These are phyloP conservation scores for Russula sp. DNA, from an alignment of 768 basidiomycete species.

Conservation along the genomic window DNA sequence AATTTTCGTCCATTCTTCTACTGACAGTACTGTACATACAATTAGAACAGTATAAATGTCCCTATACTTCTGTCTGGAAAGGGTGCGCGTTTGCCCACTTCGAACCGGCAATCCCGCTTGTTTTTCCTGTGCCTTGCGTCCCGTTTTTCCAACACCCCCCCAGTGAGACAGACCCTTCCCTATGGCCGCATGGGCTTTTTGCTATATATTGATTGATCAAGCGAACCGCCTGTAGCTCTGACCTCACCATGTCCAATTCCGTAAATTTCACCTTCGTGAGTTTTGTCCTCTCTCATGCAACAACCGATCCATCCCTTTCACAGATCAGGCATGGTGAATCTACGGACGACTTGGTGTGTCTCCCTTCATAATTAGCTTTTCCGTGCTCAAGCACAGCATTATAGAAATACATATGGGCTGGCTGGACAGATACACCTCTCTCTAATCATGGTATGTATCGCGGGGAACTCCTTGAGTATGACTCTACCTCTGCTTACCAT, in stretches of 20 bases:
- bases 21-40: too few relatives aligned
- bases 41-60: too few relatives aligned
- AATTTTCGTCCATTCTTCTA: too few relatives aligned
- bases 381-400: neutral
- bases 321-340: slow-evolving; percentile 77
- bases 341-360: slow-evolving; percentile 59
- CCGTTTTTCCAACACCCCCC: too few relatives aligned
- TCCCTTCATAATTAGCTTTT: neutral
- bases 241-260: slow-evolving; percentile 15
- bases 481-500: neutral
- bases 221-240: neutral
- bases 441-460: slow-evolving; percentile 58
- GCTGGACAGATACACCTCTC: slow-evolving; percentile 65
- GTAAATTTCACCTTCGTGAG: slow-evolving; percentile 28
- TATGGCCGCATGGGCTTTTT: too few relatives aligned
- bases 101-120: too few relatives aligned
- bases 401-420: slow-evolving; percentile 55
- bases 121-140: too few relatives aligned
- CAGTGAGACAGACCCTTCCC: too few relatives aligned
- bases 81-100: too few relatives aligned
- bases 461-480: neutral
- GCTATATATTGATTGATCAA: too few relatives aligned
- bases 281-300: neutral
- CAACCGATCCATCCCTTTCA: neutral
- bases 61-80: too few relatives aligned